phyloP scores from a whole-genome alignment of 441 rosid genomes.

The Adansonia gregorii region DNA sequence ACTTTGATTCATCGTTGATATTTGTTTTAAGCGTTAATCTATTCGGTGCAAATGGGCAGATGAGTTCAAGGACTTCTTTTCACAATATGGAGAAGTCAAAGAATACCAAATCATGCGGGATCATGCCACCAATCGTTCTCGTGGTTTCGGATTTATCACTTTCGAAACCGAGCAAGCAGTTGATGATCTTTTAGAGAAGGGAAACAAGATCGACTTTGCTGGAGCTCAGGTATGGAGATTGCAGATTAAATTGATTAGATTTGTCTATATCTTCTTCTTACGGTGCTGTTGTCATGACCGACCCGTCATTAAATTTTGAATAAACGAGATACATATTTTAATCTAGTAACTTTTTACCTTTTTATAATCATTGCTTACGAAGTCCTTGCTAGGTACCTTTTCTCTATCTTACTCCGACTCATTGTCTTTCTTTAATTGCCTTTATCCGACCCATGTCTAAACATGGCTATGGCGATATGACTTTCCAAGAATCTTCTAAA shows the following conservation, averaged over 20 bases:
- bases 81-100: slow-evolving; percentile 67
- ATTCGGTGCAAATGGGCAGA: slow-evolving; percentile 41
- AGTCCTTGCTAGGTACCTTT: too few species aligned
- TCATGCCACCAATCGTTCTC: slow-evolving; percentile 72
- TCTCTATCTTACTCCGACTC: too few species aligned
- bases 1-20: not conserved
- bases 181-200: slow-evolving; percentile 64
- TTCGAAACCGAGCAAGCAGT: slow-evolving; percentile 67
- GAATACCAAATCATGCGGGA: slow-evolving; percentile 81
- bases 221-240: slow-evolving; percentile 59
- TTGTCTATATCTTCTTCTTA: not conserved
- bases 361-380: too few species aligned
- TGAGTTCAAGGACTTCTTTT: slow-evolving; percentile 68
- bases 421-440: too few species aligned
- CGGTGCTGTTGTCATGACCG: not conserved
- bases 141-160: slow-evolving; percentile 77
- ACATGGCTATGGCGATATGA: too few species aligned
- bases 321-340: too few species aligned
- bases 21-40: slow-evolving; percentile 22
- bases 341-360: too few species aligned
- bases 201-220: slow-evolving; percentile 64
- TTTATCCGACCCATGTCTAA: too few species aligned
- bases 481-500: too few species aligned
- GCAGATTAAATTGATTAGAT: slow-evolving; percentile 7
- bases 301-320: too few species aligned